These are phyloP conservation scores for Cordyceps cicadae DNA, from an alignment of 2,329 filamentous ascomycete genomes.

Conservation along the genomic window DNA sequence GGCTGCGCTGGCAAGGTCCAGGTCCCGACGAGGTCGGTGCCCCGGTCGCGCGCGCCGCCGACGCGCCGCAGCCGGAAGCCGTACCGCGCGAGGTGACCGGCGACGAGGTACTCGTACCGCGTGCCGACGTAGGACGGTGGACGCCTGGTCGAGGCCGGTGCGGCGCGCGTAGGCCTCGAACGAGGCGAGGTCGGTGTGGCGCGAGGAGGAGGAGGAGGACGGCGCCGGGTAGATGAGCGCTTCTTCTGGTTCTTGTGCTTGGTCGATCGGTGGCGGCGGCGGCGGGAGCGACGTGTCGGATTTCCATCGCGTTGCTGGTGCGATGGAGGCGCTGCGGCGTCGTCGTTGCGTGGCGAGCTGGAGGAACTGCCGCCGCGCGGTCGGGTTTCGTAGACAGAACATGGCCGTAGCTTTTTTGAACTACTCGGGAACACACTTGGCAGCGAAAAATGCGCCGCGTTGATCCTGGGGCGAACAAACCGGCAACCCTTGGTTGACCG, in stretches of 20 bases:
- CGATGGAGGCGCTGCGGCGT: background rate
- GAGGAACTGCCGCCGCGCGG: background rate
- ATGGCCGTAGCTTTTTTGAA: background rate
- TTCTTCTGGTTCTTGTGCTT: too few relatives aligned
- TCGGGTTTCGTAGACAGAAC: background rate
- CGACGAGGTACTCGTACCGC: slow-evolving; percentile 66
- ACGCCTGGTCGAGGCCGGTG: slow-evolving; percentile 43
- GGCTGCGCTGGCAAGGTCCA: slow-evolving; percentile 45
- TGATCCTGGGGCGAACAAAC: too few relatives aligned
- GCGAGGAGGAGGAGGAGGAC: slow-evolving; percentile 31
- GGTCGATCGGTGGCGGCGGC: background rate
- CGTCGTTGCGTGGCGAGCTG: background rate
- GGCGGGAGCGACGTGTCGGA: background rate
- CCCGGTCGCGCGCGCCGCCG: slow-evolving; percentile 58
- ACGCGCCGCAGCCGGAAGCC: slow-evolving; percentile 59
- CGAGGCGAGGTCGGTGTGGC: slow-evolving; percentile 55
- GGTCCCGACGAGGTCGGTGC: slow-evolving; percentile 65
- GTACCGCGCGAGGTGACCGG: slow-evolving; percentile 45
- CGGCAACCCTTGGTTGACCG: too few relatives aligned
- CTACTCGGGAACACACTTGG: background rate
- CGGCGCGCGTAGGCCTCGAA: slow-evolving; percentile 58
- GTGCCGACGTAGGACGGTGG: slow-evolving; percentile 62
- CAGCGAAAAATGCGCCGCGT: too few relatives aligned
- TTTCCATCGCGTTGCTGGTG: background rate
- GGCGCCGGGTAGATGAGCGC: slow-evolving; percentile 36